Conservation (phyloP, 129 eudicot species). For the Glebionis coronaria region DNA sequence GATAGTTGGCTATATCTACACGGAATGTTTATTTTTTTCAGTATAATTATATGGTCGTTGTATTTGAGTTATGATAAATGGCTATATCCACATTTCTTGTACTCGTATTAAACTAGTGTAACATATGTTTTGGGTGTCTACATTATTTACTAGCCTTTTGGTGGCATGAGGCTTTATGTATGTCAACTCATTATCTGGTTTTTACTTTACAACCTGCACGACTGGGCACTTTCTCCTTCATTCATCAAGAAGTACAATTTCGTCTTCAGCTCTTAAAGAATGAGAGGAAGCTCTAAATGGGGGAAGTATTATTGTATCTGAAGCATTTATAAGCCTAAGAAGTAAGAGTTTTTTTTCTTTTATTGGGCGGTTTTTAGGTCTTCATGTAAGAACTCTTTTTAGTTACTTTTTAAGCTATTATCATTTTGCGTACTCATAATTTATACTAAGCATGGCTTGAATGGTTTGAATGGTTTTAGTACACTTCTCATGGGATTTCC, state of each 20-base stretch:
- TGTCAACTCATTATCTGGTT: background rate
- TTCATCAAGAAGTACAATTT: constrained; percentile 70
- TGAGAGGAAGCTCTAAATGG: constrained; percentile 87
- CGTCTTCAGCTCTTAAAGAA: constrained; percentile 64
- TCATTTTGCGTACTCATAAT: background rate
- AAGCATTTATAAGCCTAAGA: constrained; percentile 69
- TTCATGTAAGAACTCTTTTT: constrained; percentile 56
- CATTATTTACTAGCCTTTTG: too few species aligned
- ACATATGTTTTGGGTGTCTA: too few species aligned
- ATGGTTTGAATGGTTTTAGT: constrained; percentile 52
- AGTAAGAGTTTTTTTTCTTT: too few species aligned
- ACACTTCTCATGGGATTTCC: constrained; percentile 96
- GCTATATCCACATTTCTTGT: too few species aligned
- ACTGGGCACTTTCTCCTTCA: too few species aligned
- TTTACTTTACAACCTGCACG: constrained; percentile 38
- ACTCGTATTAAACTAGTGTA: too few species aligned
- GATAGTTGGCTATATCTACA: too few species aligned
- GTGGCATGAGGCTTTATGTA: too few species aligned
- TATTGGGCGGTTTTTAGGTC: constrained; percentile 86
- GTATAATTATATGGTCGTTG: too few species aligned
- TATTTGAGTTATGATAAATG: too few species aligned
- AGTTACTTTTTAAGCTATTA: background rate
- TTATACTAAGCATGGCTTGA: constrained; percentile 36
- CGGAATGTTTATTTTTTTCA: background rate
- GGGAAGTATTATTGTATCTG: constrained; percentile 70